Percentiles rank a stretch among this genome's conserved stretches.
Evolutionary conservation across 2,329 filamentous ascomycete genomes (phyloP).

Genomic region (Cadophora malorum): DNA sequence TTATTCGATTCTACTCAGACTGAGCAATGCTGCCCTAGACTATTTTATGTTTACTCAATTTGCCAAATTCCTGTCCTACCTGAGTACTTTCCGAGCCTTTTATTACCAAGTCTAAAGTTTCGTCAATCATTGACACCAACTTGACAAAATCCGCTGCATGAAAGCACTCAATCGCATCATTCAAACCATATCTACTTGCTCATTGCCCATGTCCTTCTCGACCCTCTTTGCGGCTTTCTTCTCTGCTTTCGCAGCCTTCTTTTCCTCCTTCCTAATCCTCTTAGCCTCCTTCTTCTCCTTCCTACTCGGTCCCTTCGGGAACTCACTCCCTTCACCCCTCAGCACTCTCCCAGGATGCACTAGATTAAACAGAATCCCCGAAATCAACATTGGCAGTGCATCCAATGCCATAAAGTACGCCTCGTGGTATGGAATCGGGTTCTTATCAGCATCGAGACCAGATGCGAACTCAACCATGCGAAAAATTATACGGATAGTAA

Average conservation of each 20-base stretch:
- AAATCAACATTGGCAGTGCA: slow-evolving; percentile 61
- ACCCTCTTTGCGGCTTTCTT: slow-evolving; percentile 4
- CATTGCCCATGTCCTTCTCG: neutral
- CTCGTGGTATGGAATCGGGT: slow-evolving; percentile 56
- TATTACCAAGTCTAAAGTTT: neutral
- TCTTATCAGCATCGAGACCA: slow-evolving; percentile 52
- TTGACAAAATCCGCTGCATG: neutral
- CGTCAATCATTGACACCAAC: neutral
- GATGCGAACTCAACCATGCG: slow-evolving; percentile 62
- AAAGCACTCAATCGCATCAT: neutral
- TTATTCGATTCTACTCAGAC: neutral
- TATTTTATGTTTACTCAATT: neutral
- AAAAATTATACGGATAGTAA: slow-evolving; percentile 63
- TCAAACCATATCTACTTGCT: slow-evolving; percentile 1
- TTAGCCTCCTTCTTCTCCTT: slow-evolving; percentile 53
- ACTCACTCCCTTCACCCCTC: slow-evolving; percentile 53
- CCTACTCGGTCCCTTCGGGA: slow-evolving; percentile 49
- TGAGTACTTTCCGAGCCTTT: neutral
- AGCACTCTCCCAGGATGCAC: slow-evolving; percentile 57
- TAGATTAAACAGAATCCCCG: slow-evolving; percentile 51
- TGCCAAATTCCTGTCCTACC: neutral
- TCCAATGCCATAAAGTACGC: slow-evolving; percentile 59
- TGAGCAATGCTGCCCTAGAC: no score
- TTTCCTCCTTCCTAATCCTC: slow-evolving; percentile 33
- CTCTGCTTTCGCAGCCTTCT: slow-evolving; percentile 25